Conservation (phyloP, 169 alveolate species). For the Blepharisma undulans region DNA sequence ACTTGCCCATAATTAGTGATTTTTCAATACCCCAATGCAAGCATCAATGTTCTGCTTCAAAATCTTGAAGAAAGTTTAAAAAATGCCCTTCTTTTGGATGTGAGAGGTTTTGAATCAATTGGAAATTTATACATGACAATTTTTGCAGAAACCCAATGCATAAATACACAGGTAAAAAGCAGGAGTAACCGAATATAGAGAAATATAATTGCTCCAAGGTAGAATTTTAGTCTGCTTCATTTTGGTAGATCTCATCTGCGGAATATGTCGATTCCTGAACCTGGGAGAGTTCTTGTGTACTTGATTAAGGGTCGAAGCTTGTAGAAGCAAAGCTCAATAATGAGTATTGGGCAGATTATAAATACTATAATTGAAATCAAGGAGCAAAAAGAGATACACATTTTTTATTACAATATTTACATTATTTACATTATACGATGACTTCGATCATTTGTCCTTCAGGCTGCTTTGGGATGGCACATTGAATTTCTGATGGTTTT, state of each 20-base stretch:
- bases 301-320: neutral
- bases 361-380: neutral
- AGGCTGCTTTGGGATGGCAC: neutral
- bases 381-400: neutral
- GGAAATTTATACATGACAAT: neutral
- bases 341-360: neutral
- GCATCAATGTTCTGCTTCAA: slow-evolving; percentile 4
- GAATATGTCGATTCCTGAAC: neutral
- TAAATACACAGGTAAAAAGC: neutral
- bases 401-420: neutral
- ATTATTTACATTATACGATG: neutral
- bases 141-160: neutral
- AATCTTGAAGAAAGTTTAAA: neutral
- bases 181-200: neutral
- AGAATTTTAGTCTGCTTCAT: slow-evolving; percentile 3
- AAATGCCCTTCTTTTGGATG: neutral
- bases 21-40: neutral
- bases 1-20: neutral
- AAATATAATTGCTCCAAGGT: slow-evolving; percentile 1
- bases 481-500: neutral
- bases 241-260: slow-evolving; percentile 1
- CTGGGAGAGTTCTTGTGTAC: neutral
- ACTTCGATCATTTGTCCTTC: neutral
- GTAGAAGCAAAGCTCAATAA: neutral
- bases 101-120: neutral